Percentiles rank a stretch among this genome's conserved stretches.
Evolutionary conservation across 2,329 filamentous ascomycete genomes (phyloP).

Genomic region (Laburnicola sp.): DNA sequence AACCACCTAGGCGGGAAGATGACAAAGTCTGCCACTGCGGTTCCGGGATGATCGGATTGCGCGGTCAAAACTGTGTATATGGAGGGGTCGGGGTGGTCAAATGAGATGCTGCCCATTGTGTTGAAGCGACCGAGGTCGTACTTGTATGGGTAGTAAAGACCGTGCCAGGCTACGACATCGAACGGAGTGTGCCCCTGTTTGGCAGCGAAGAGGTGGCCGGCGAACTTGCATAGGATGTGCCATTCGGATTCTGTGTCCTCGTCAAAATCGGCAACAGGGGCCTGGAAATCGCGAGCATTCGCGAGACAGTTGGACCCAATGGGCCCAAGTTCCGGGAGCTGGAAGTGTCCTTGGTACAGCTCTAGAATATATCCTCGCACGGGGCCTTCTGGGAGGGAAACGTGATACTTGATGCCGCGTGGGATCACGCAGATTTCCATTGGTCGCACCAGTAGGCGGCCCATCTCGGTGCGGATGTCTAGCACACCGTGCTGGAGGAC

Average conservation of each 20-base stretch:
- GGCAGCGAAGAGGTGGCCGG: constrained; percentile 62
- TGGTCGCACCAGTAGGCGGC: constrained; percentile 64
- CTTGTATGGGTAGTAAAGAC: constrained; percentile 66
- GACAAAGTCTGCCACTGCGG: constrained; percentile 68
- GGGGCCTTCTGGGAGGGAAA: constrained; percentile 62
- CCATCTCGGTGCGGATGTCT: constrained; percentile 70
- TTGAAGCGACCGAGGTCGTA: constrained; percentile 62
- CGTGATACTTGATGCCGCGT: constrained; percentile 65
- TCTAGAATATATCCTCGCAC: constrained; percentile 69
- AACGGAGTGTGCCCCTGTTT: constrained; percentile 68
- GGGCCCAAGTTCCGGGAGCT: constrained; percentile 68
- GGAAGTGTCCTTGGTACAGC: constrained; percentile 66
- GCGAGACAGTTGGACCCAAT: constrained; percentile 69
- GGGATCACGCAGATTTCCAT: constrained; percentile 70
- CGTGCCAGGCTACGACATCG: constrained; percentile 73
- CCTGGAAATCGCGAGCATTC: constrained; percentile 66
- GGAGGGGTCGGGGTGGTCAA: constrained; percentile 68
- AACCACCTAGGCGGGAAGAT: constrained; percentile 74
- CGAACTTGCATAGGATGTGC: constrained; percentile 64
- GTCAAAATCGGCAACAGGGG: constrained; percentile 61
- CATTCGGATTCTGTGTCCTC: constrained; percentile 60
- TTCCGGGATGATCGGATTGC: constrained; percentile 58
- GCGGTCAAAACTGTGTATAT: constrained; percentile 70
- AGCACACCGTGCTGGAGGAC: constrained; percentile 66
- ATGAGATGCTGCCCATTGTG: constrained; percentile 59